Conservation (phyloP, 169 alveolate species). For the Plasmodium vivax region DNA sequence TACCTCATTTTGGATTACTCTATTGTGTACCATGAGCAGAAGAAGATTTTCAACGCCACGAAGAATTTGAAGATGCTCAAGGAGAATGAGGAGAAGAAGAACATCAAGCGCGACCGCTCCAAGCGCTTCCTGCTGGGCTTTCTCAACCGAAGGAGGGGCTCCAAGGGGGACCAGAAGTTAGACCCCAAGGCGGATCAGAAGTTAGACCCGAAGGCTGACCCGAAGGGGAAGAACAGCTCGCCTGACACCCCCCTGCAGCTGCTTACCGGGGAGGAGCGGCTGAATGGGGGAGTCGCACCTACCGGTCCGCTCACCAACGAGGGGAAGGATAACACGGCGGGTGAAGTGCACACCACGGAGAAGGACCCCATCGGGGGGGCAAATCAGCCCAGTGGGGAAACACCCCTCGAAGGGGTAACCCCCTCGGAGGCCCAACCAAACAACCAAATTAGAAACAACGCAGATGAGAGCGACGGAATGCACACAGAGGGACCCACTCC, state of each 20-base stretch:
- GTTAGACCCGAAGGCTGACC: background rate
- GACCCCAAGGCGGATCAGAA: background rate
- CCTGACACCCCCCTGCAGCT: background rate
- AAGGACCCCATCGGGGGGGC: background rate
- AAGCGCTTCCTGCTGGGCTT: background rate
- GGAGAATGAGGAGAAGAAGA: slow-evolving; percentile 71
- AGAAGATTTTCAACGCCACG: slow-evolving; percentile 65
- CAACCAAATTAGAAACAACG: background rate
- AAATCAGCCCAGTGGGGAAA: background rate
- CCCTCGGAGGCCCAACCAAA: background rate
- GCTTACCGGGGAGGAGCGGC: background rate
- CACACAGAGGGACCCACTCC: background rate
- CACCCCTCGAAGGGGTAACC: background rate
- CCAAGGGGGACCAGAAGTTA: background rate
- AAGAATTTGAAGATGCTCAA: slow-evolving; percentile 58
- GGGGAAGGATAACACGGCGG: background rate
- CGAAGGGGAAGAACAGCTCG: background rate
- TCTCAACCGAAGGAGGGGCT: background rate
- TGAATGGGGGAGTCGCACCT: background rate
- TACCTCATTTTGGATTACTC: slow-evolving; percentile 69
- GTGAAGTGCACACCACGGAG: background rate
- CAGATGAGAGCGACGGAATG: background rate
- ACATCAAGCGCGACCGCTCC: slow-evolving; percentile 13
- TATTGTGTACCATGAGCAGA: slow-evolving; percentile 45
- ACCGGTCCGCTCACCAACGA: background rate